phyloP scores from a whole-genome alignment of 2,329 filamentous ascomycete genomes.

The Teratosphaeria gauchensis region DNA sequence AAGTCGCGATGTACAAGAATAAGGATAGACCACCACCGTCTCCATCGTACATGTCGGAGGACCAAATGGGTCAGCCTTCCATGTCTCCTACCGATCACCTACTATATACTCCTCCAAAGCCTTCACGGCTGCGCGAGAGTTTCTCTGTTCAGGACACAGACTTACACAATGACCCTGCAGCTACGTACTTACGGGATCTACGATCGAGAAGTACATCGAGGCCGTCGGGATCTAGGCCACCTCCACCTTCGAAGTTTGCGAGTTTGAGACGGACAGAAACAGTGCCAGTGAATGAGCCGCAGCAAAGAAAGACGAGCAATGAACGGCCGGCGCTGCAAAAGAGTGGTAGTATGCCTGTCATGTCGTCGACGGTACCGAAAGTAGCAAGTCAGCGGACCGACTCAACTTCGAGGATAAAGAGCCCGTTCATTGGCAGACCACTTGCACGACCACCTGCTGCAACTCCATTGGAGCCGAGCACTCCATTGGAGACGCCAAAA shows the following conservation, averaged over 20 bases:
- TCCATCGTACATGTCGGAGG: slow-evolving; percentile 20
- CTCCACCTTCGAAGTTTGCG: slow-evolving; percentile 39
- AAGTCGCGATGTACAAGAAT: slow-evolving; percentile 3
- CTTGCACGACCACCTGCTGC: slow-evolving; percentile 17
- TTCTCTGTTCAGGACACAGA: slow-evolving; percentile 8
- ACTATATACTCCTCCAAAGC: slow-evolving; percentile 13
- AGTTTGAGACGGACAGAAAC: slow-evolving; percentile 21
- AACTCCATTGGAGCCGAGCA: not conserved
- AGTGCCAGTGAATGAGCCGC: slow-evolving; percentile 6
- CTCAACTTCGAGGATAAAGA: slow-evolving; percentile 8
- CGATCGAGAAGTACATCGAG: slow-evolving; percentile 58
- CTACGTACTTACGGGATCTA: slow-evolving; percentile 60
- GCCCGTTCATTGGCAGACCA: slow-evolving; percentile 24
- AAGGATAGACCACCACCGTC: slow-evolving; percentile 15
- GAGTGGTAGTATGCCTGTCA: slow-evolving; percentile 22
- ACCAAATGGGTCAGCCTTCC: slow-evolving; percentile 22
- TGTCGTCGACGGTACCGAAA: slow-evolving; percentile 10
- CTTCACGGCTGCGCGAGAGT: slow-evolving; percentile 15
- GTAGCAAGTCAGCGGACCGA: slow-evolving; percentile 16
- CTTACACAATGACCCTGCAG: slow-evolving; percentile 36
- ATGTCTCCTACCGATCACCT: slow-evolving; percentile 8
- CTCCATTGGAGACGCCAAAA: not conserved
- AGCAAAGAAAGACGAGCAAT: slow-evolving; percentile 6
- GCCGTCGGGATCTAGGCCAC: slow-evolving; percentile 62
- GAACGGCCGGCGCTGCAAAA: slow-evolving; percentile 23